Percentiles rank a stretch among this genome's conserved stretches.
phyloP scores from a whole-genome alignment of 306 rosid species.

The Purshia tridentata region DNA sequence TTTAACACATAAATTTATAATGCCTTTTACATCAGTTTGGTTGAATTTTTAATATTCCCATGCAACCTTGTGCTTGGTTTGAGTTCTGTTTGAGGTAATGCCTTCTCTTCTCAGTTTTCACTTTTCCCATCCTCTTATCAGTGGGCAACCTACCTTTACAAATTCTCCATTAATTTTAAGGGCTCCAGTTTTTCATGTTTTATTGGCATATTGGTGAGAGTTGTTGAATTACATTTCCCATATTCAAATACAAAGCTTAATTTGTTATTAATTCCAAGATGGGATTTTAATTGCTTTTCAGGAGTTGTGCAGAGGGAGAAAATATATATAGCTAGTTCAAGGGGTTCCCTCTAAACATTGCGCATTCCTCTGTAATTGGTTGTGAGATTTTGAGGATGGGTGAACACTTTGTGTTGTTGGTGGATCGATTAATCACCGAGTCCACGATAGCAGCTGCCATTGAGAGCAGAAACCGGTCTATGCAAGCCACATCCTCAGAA shows the following conservation, averaged over 20 bases:
- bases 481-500: constrained; percentile 59
- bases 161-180: background rate
- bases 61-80: background rate
- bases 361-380: constrained; percentile 16
- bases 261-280: background rate
- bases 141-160: background rate
- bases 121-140: no score
- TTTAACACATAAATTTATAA: background rate
- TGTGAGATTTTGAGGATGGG: constrained; percentile 58
- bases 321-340: constrained; percentile 17
- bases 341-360: constrained; percentile 20
- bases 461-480: constrained; percentile 60
- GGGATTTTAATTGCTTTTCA: constrained; percentile 6
- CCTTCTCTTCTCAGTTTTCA: no score
- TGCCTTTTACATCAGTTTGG: background rate
- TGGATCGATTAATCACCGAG: constrained; percentile 89
- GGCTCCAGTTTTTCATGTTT: background rate
- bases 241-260: background rate
- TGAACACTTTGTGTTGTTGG: constrained; percentile 87
- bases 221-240: background rate
- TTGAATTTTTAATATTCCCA: constrained; percentile 16
- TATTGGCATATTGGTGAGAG: background rate
- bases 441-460: constrained; percentile 92
- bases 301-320: constrained; percentile 29
- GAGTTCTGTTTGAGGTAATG: no score